These are phyloP conservation scores for Escovopsis sp. DNA, from an alignment of 2,329 filamentous ascomycete species.

Conservation along the genomic window DNA sequence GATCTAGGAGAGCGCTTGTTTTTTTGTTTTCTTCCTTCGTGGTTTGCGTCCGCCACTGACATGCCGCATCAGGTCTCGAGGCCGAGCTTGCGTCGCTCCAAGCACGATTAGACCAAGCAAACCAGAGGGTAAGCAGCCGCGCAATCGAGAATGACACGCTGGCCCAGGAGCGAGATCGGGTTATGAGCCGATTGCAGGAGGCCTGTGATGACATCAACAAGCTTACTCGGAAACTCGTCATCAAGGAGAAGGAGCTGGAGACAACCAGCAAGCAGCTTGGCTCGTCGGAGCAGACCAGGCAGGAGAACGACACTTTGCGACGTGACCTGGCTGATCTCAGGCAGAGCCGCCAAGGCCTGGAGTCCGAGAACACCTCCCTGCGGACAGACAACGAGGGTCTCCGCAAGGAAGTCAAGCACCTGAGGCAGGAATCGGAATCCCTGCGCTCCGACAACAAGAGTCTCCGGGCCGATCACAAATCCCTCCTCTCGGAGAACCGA, in stretches of 20 bases:
- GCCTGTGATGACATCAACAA: slow-evolving; percentile 44
- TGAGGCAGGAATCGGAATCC: slow-evolving; percentile 26
- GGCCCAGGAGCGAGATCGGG: slow-evolving; percentile 48
- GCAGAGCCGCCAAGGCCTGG: slow-evolving; percentile 21
- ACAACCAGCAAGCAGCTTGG: slow-evolving; percentile 27
- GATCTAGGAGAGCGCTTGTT: not conserved
- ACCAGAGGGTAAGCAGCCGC: slow-evolving; percentile 45
- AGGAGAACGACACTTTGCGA: slow-evolving; percentile 24
- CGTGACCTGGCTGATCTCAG: slow-evolving; percentile 27
- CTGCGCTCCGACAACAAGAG: slow-evolving; percentile 27
- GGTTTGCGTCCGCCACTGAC: slow-evolving; percentile 3
- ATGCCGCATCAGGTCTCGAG: slow-evolving; percentile 33
- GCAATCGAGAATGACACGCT: slow-evolving; percentile 50
- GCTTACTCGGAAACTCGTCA: slow-evolving; percentile 27
- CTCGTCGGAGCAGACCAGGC: slow-evolving; percentile 24
- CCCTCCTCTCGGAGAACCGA: slow-evolving; percentile 28
- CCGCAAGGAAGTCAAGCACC: slow-evolving; percentile 19
- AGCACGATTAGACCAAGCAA: slow-evolving; percentile 45
- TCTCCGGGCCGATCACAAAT: slow-evolving; percentile 28
- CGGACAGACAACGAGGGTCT: slow-evolving; percentile 25
- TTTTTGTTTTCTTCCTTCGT: too few species aligned
- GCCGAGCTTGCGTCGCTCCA: slow-evolving; percentile 45
- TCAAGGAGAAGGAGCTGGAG: slow-evolving; percentile 27
- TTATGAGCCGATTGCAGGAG: slow-evolving; percentile 46
- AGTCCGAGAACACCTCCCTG: slow-evolving; percentile 27